Percentiles rank a stretch among this genome's conserved stretches.
Conservation (phyloP, 2,329 filamentous ascomycete species). For the Monilinia fructicola region DNA sequence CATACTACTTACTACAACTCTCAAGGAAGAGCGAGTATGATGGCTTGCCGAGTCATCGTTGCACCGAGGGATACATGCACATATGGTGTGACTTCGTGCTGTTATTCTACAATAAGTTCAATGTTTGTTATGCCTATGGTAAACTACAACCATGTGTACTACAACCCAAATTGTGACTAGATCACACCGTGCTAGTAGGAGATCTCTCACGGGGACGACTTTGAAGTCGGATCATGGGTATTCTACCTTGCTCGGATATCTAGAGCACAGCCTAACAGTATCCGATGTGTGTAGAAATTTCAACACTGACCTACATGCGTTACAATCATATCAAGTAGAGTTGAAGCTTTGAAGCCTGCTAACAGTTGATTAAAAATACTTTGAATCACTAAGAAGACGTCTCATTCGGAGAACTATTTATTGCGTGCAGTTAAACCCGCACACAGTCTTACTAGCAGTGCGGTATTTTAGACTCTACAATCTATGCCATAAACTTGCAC, state of each 20-base stretch:
- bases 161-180: not conserved
- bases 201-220: not conserved
- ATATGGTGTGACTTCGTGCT: not conserved
- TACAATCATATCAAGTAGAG: not conserved
- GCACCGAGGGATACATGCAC: not conserved
- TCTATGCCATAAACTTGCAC: not conserved
- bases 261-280: not conserved
- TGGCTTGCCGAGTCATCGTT: not conserved
- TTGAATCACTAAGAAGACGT: not conserved
- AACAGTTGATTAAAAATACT: not conserved
- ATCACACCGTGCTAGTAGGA: not conserved
- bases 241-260: not conserved
- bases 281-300: not conserved
- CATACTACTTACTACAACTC: not conserved
- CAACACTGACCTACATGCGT: not conserved
- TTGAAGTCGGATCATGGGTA: not conserved
- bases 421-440: not conserved
- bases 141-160: not conserved
- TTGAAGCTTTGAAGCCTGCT: not conserved
- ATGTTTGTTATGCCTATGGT: not conserved
- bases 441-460: not conserved
- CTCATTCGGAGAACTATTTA: not conserved
- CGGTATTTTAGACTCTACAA: not conserved
- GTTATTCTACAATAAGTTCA: not conserved
- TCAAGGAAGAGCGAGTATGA: not conserved